These are phyloP conservation scores for Colletotrichum godetiae DNA, from an alignment of 2,329 filamentous ascomycete species.

Conservation along the genomic window DNA sequence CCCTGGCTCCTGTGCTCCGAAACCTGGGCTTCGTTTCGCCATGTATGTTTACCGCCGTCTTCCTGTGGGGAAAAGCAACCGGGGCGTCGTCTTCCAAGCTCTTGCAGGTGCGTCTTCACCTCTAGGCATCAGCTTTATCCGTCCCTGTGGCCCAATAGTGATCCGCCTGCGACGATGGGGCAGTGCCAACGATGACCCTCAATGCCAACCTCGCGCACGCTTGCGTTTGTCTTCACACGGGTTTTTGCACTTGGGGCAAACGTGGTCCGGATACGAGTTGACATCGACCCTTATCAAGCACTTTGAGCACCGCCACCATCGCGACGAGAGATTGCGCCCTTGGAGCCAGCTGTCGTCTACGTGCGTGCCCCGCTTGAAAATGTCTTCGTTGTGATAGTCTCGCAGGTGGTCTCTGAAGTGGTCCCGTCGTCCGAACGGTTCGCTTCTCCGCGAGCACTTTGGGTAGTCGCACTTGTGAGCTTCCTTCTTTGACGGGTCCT, in stretches of 20 bases:
- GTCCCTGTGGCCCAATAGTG: constrained; percentile 13
- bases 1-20: constrained; percentile 9
- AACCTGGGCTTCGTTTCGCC: constrained; percentile 20
- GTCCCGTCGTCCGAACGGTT: constrained; percentile 65
- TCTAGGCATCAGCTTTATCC: neutral
- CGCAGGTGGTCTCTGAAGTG: constrained; percentile 69
- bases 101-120: constrained; percentile 10
- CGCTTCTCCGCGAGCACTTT: constrained; percentile 55
- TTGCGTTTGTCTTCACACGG: constrained; percentile 58
- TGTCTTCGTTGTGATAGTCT: constrained; percentile 66
- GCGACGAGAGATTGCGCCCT: constrained; percentile 49
- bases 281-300: constrained; percentile 61
- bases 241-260: constrained; percentile 60
- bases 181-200: constrained; percentile 10
- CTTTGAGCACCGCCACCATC: constrained; percentile 67
- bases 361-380: constrained; percentile 56
- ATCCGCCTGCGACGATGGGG: neutral
- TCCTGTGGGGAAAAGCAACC: constrained; percentile 21
- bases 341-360: constrained; percentile 52
- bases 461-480: constrained; percentile 64
- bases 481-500: constrained; percentile 52
- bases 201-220: constrained; percentile 33
- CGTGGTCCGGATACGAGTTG: constrained; percentile 48
- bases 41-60: constrained; percentile 1
- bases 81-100: neutral